A percentile compares a stretch with the other conserved stretches of the same genome.
These are phyloP conservation scores for Colletotrichum ledebouriae DNA, from an alignment of 2,329 filamentous ascomycete species.

Conservation along the genomic window DNA sequence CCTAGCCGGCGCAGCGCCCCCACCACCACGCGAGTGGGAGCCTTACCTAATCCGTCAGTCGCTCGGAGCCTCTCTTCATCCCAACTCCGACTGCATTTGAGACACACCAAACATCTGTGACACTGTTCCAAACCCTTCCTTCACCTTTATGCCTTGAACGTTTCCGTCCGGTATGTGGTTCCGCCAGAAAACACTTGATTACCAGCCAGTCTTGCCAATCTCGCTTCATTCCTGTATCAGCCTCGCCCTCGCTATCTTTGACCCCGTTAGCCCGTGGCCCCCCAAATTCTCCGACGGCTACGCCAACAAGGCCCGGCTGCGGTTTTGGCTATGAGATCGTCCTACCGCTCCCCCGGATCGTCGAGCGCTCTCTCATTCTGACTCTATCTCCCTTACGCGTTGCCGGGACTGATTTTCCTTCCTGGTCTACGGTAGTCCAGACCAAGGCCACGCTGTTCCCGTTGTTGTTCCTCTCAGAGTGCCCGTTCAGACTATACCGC, in stretches of 20 bases:
- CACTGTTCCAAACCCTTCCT: conserved; percentile 38
- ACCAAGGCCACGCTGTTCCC: conserved; percentile 9
- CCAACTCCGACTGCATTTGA: conserved; percentile 39
- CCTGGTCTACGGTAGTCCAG: not conserved
- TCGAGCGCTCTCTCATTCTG: conserved; percentile 24
- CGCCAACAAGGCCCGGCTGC: conserved; percentile 26
- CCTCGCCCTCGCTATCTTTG: conserved; percentile 23
- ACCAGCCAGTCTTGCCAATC: conserved; percentile 29
- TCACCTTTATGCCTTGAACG: conserved; percentile 34
- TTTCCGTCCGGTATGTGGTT: conserved; percentile 23
- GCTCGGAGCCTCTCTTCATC: conserved; percentile 40
- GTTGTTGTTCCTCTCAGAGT: not conserved
- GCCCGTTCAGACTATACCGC: not conserved
- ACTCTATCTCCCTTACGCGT: conserved; percentile 16
- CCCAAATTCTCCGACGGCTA: conserved; percentile 39
- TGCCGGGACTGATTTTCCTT: not conserved
- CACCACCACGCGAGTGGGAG: not conserved
- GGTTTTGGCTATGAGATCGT: conserved; percentile 40
- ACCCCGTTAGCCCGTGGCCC: conserved; percentile 16
- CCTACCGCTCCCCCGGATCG: conserved; percentile 36
- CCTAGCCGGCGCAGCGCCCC: not conserved
- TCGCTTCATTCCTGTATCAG: conserved; percentile 37
- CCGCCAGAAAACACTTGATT: conserved; percentile 4
- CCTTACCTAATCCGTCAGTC: conserved; percentile 38
- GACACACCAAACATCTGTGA: conserved; percentile 40